Conservation (phyloP, 176 grass and related monocot genomes). For the Hyparrhenia diplandra region DNA sequence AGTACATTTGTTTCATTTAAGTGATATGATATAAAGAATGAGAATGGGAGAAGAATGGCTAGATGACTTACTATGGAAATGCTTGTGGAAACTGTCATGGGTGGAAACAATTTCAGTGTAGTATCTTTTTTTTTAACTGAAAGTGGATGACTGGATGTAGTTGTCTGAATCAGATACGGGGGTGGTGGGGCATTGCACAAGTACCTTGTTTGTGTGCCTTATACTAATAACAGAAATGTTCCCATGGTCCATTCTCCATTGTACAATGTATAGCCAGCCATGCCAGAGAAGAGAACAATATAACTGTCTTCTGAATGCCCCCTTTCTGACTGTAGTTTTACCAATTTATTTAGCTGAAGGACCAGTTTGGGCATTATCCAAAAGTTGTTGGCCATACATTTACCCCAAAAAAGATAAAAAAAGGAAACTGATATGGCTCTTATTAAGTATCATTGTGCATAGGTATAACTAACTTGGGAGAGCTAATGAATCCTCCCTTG, state of each 20-base stretch:
- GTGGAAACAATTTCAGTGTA: neutral
- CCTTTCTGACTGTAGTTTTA: neutral
- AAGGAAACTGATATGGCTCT: neutral
- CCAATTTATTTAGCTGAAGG: neutral
- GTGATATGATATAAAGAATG: neutral
- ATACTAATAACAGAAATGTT: neutral
- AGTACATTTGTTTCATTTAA: neutral
- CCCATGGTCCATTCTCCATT: neutral
- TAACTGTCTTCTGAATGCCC: neutral
- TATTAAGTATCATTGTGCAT: slow-evolving; percentile 3
- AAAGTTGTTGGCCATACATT: neutral
- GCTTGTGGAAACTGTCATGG: neutral
- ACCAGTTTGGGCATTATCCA: neutral
- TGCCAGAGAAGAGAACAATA: too few relatives aligned
- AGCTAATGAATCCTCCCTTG: slow-evolving; percentile 5
- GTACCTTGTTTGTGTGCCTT: neutral
- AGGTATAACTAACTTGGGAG: neutral
- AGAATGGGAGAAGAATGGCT: neutral
- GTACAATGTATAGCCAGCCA: neutral
- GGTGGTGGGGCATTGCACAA: neutral
- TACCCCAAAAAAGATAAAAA: neutral
- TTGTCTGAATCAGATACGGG: neutral
- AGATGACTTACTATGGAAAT: neutral
- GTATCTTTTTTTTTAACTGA: neutral
- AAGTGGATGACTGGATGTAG: neutral